Base-by-base conservation (phyloP, 2,329 filamentous ascomycete species). In the Amylocarpus encephaloides region DNA sequence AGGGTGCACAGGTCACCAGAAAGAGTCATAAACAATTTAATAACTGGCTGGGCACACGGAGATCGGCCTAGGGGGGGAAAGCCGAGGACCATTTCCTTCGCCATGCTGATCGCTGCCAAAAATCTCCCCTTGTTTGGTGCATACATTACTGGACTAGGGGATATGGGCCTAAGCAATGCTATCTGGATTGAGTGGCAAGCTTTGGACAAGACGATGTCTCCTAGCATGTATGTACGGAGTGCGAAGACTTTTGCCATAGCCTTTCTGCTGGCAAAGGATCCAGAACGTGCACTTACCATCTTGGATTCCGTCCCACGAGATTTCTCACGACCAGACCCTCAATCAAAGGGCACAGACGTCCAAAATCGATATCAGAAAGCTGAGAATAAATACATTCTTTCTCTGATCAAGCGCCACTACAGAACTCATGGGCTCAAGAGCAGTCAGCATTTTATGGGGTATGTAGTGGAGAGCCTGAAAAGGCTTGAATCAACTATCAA, bases 201-300 rank as follows among this genome's bases (percentile, higher is more conserved):
- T 16, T 15, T 6, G 44, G 38, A 22, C 10, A 41, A 33, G 10
- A 9, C 3, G 5, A n/a, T 45, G 6, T 15, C 44, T 5, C 13
- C 30, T n/a, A 6, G 22, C 16, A 13, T 12, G 18, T 33, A 18
- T 13, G 7, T 22, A 35, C n/a, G 3, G 19, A 30, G 32, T 29
- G 49, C 49, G 9, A 45, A 55, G 16, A 34, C 52, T 22, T 60
- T 59, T 48, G 58, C 54, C n/a, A 35, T 51, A 6, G 56, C 56
- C 10, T 55, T 60, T 32, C 6, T 56, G 2, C 29, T 57, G 15
- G 58, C 52, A 10, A 41, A 48, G 16, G 52, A 59, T 30, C 43
- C 29, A 9, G 16, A 52, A 10, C 50, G 46, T 5, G 57, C 57
- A 12, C 32, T 56, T 5, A 11, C 46, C 33, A 43, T 57, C 6